Evolutionary conservation across 495 filamentous ascomycete species (phyloP), one percentile per base, ranked within the genome.

Genomic region (Opeltia flavorubescens): DNA sequence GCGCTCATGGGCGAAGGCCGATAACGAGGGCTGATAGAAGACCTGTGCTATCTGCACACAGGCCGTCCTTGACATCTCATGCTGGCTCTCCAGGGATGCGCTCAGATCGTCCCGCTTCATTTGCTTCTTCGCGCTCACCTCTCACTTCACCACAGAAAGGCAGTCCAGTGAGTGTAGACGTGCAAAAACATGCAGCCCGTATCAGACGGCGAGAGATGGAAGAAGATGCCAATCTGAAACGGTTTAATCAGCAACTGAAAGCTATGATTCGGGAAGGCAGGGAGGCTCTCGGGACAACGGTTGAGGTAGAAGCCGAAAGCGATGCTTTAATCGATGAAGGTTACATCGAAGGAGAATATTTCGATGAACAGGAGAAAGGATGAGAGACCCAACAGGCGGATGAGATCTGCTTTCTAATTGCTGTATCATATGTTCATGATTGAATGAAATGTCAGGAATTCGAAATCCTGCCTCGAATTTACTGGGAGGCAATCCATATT

Each of bases 241-340:
- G 80, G 18, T 75, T 95, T 60, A 91, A 89, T 56, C 69, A 76
- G 30, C 78, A 80, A 54, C 63, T 95, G 23, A 76, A 81, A 54
- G 78, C 73, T 26, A 86, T 98, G 84, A 94, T 98, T 35, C 62
- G 79, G 6, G 80, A 95, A 60, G 91, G 87, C 0, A 83, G 80
- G 57, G 84, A 91, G 56, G 91, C 91, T 11, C 56, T 95, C 18
- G 86, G 84, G 9, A 83, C 85, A 27, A 88, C 69, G 43, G 69
- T 87, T 15, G 81, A 86, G 56, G 72, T 96, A 39, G 76, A 81
- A 48, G 75, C 78, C 35, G 66, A 68, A 12, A 68, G 75, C 62
- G 71, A 73, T 30, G 34, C 12, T 13, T 18, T 43, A 23, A 13
- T 46, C 23, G 51, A 54, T 43, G 44, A 50, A 33, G 41, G 28